phyloP scores from a whole-genome alignment of 2,329 filamentous ascomycete genomes.

The Berkeleyomyces rouxiae region DNA sequence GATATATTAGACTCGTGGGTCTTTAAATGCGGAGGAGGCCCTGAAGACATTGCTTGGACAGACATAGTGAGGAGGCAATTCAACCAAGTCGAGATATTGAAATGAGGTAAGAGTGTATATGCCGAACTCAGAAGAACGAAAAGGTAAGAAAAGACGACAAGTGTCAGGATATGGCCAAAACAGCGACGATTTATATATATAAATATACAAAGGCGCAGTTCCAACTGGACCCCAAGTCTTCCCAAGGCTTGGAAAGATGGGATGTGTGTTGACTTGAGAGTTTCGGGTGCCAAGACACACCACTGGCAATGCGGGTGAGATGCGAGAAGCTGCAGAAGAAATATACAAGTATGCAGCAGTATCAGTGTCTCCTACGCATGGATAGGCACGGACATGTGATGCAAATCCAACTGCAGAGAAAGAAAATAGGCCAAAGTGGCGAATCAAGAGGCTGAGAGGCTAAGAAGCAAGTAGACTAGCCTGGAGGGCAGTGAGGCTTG shows the following conservation, averaged over 20 bases:
- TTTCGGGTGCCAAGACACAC: not conserved
- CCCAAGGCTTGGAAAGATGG: not conserved
- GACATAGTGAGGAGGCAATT: not conserved
- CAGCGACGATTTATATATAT: not conserved
- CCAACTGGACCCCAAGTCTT: not conserved
- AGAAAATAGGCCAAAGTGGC: not conserved
- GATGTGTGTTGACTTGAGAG: not conserved
- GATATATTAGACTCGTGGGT: not conserved
- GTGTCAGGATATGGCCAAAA: not conserved
- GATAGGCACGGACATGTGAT: slow-evolving; percentile 2
- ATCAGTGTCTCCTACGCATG: not conserved
- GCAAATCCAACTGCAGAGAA: not conserved
- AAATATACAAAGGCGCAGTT: not conserved
- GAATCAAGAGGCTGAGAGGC: slow-evolving; percentile 1
- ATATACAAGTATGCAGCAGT: not conserved
- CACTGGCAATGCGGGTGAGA: not conserved
- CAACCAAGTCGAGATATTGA: not conserved
- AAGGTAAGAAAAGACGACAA: not conserved
- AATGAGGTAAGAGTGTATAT: no score
- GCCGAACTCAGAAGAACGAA: not conserved
- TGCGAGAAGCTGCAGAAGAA: not conserved
- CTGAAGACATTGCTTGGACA: not conserved
- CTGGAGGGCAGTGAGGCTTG: not conserved
- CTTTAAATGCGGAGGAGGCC: not conserved
- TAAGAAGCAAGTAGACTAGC: not conserved